phyloP scores from a whole-genome alignment of 345 rosid genomes.

The Draba incana region DNA sequence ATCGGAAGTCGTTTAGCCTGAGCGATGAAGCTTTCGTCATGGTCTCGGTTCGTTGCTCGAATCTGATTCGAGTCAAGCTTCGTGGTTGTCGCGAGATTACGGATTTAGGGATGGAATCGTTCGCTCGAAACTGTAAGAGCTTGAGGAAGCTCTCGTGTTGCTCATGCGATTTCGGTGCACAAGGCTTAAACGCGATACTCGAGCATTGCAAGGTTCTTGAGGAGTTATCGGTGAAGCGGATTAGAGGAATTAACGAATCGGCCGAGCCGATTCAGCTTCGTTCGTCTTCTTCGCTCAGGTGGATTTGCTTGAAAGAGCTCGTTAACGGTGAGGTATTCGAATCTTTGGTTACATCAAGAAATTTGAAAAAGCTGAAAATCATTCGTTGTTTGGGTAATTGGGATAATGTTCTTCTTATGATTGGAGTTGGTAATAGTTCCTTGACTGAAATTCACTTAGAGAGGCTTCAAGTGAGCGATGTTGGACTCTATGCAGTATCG shows the following conservation, averaged over 20 bases:
- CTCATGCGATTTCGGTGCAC: constrained; percentile 73
- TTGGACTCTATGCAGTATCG: constrained; percentile 59
- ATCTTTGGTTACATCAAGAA: constrained; percentile 53
- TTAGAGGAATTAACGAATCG: constrained; percentile 60
- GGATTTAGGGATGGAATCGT: constrained; percentile 62
- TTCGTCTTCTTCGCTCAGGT: constrained; percentile 52
- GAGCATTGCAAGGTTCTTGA: constrained; percentile 63
- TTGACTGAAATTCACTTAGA: constrained; percentile 72
- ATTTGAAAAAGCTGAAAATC: constrained; percentile 63
- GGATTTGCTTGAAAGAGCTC: constrained; percentile 78
- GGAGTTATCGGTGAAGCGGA: constrained; percentile 77
- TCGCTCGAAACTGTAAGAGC: constrained; percentile 57
- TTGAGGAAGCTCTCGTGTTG: constrained; percentile 69
- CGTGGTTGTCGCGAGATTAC: constrained; percentile 87
- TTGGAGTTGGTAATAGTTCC: constrained; percentile 44
- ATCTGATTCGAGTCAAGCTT: constrained; percentile 73
- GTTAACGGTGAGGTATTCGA: constrained; percentile 76
- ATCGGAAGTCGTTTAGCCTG: constrained; percentile 58
- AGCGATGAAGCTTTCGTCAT: constrained; percentile 60
- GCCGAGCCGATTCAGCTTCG: constrained; percentile 48
- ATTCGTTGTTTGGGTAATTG: constrained; percentile 83
- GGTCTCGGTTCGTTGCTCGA: constrained; percentile 62
- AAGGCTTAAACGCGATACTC: constrained; percentile 66
- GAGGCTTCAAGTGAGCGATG: constrained; percentile 74
- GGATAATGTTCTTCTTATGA: constrained; percentile 61